These are phyloP conservation scores for Solanum chacoense DNA, from an alignment of 305 asterid genomes.

Conservation along the genomic window DNA sequence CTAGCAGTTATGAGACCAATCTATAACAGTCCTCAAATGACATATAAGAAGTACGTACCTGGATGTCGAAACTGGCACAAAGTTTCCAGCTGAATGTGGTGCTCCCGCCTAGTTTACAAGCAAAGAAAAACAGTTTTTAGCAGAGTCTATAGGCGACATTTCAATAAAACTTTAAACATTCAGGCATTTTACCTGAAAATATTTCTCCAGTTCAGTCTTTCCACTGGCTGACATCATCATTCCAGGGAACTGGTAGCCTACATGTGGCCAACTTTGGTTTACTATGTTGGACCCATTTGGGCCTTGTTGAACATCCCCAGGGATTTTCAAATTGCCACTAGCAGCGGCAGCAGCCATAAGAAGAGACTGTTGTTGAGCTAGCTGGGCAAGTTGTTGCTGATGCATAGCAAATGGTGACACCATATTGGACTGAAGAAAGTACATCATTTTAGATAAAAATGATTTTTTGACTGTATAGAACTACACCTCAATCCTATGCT, in stretches of 20 bases:
- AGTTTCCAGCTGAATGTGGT: slow-evolving; percentile 6
- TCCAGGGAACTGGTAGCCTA: slow-evolving; percentile 10
- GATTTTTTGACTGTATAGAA: not conserved
- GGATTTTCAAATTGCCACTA: not conserved
- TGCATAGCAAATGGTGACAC: slow-evolving; percentile 9
- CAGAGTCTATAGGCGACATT: not conserved
- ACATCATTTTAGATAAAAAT: not conserved
- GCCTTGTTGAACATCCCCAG: slow-evolving; percentile 1
- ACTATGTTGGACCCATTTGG: slow-evolving; percentile 3
- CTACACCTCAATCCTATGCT: not conserved
- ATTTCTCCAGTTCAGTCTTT: slow-evolving; percentile 1
- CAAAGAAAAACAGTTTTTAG: slow-evolving; percentile 2
- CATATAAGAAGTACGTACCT: slow-evolving; percentile 10
- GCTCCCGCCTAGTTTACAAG: slow-evolving; percentile 5
- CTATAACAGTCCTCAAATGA: not conserved
- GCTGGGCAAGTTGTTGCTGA: slow-evolving; percentile 4
- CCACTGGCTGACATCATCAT: not conserved
- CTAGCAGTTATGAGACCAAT: not conserved
- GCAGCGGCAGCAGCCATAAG: slow-evolving; percentile 16
- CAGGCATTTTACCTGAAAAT: slow-evolving; percentile 7
- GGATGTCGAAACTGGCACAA: slow-evolving; percentile 8
- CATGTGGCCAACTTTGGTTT: slow-evolving; percentile 14
- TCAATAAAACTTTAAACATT: not conserved
- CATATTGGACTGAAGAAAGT: slow-evolving; percentile 9
- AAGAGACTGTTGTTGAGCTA: slow-evolving; percentile 8